These are phyloP conservation scores for Zychaea mexicana DNA, from an alignment of 371 early-diverging fungal genomes.

Conservation along the genomic window DNA sequence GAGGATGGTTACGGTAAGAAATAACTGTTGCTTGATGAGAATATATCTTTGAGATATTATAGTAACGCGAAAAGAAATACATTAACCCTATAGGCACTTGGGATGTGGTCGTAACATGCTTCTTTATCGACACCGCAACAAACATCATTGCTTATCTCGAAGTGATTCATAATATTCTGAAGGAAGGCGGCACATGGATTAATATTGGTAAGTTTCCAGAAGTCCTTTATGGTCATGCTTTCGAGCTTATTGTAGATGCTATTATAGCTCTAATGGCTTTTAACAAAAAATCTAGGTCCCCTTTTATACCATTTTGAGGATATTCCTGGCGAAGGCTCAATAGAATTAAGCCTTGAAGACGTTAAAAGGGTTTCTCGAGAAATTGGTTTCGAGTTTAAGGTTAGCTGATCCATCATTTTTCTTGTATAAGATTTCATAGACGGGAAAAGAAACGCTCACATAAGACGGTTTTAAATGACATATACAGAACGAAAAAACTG, in stretches of 20 bases:
- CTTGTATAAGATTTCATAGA: not conserved
- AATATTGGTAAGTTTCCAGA: conserved; percentile 69
- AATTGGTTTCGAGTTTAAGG: conserved; percentile 76
- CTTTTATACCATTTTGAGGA: conserved; percentile 94
- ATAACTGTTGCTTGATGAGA: not conserved
- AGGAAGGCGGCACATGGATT: conserved; percentile 92
- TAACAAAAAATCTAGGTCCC: conserved; percentile 61
- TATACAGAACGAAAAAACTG: conserved; percentile 55
- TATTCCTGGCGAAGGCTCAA: conserved; percentile 69
- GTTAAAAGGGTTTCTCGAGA: conserved; percentile 64
- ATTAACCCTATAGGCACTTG: conserved; percentile 72
- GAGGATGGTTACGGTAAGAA: conserved; percentile 51
- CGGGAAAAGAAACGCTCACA: not conserved
- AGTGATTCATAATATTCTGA: conserved; percentile 74
- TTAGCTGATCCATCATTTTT: no score
- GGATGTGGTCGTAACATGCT: conserved; percentile 93
- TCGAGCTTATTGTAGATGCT: not conserved
- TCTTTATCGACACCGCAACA: conserved; percentile 96
- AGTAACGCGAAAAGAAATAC: no score
- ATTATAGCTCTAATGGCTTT: not conserved
- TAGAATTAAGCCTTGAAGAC: conserved; percentile 89
- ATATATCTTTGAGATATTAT: no score
- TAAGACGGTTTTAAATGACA: not conserved
- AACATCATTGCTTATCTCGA: conserved; percentile 89
- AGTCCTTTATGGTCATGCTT: not conserved